These are phyloP conservation scores for Hordeum pubiflorum DNA, from an alignment of 202 grass and related monocot species.

Conservation along the genomic window DNA sequence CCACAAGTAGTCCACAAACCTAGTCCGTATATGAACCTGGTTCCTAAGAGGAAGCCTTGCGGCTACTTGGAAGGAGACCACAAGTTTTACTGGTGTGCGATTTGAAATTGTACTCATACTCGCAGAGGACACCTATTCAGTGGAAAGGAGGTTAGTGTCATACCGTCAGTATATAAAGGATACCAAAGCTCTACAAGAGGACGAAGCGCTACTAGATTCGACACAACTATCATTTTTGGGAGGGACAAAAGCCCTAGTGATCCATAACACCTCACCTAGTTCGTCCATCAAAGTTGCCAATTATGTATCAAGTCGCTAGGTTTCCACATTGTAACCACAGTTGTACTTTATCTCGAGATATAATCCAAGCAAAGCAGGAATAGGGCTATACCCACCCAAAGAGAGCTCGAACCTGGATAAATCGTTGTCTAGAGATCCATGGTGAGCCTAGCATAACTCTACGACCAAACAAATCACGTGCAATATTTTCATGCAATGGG, in stretches of 20 bases:
- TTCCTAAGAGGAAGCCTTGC: too few species aligned
- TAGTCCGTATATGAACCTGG: too few species aligned
- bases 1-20: too few species aligned
- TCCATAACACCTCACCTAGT: not conserved
- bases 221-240: not conserved
- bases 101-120: too few species aligned
- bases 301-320: not conserved
- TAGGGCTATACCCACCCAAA: not conserved
- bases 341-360: not conserved
- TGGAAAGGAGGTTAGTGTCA: too few species aligned
- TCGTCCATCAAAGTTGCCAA: not conserved
- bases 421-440: not conserved
- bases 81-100: too few species aligned
- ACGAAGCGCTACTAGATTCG: not conserved
- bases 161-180: not conserved
- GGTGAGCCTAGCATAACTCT: not conserved
- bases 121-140: too few species aligned
- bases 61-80: too few species aligned
- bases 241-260: not conserved
- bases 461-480: not conserved
- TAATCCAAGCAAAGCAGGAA: not conserved
- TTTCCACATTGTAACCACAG: not conserved
- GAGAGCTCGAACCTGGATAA: not conserved
- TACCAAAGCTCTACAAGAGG: not conserved
- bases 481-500: too few species aligned